phyloP scores from a whole-genome alignment of 2,329 filamentous ascomycete genomes.

The Aureobasidium zeae region DNA sequence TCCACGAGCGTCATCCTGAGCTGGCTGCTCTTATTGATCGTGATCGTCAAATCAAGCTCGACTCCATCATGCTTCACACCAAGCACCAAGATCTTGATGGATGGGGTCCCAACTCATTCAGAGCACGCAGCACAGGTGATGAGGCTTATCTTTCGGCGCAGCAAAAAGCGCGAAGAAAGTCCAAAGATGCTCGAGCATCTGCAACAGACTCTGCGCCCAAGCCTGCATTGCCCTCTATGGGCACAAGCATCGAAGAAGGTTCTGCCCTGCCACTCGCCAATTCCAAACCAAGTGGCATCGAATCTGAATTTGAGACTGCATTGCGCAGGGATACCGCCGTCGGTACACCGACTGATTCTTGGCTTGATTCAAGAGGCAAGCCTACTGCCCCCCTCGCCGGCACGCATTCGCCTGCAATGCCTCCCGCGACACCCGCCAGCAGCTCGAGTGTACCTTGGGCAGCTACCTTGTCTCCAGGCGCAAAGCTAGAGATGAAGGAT shows the following conservation, averaged over 20 bases:
- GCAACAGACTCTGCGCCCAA: constrained; percentile 58
- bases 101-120: constrained; percentile 51
- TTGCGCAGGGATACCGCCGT: constrained; percentile 8
- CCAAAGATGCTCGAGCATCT: constrained; percentile 34
- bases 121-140: constrained; percentile 59
- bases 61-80: constrained; percentile 63
- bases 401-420: background rate
- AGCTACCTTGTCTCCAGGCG: constrained; percentile 43
- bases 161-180: constrained; percentile 33
- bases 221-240: constrained; percentile 28
- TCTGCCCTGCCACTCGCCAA: background rate
- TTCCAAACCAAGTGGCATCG: background rate
- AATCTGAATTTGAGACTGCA: background rate
- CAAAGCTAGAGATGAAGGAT: constrained; percentile 64
- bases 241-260: constrained; percentile 16
- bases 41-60: constrained; percentile 59
- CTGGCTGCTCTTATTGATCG: constrained; percentile 58
- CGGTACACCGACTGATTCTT: constrained; percentile 27
- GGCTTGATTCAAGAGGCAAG: constrained; percentile 35
- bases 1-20: constrained; percentile 57
- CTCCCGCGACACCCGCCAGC: constrained; percentile 3
- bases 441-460: constrained; percentile 42
- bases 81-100: constrained; percentile 57
- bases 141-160: constrained; percentile 37
- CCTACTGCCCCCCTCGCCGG: constrained; percentile 20